phyloP scores from a whole-genome alignment of 208 protist genomes.

The Strigomonas oncopelti region DNA sequence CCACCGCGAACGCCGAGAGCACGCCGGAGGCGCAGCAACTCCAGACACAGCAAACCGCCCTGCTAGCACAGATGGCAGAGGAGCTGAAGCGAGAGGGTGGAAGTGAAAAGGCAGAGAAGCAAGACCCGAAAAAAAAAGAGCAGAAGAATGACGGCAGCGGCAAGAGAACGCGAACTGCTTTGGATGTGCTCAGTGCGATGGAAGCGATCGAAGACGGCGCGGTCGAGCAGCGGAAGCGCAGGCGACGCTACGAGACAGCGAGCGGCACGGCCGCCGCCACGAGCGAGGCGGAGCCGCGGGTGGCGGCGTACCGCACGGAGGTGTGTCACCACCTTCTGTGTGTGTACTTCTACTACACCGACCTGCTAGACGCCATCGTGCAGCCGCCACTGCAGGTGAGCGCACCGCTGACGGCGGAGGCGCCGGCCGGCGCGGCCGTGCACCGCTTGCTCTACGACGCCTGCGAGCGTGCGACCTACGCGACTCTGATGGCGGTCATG shows the following conservation, averaged over 20 bases:
- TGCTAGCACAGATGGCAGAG: background rate
- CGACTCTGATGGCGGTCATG: conserved; percentile 29
- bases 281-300: background rate
- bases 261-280: background rate
- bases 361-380: background rate
- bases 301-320: background rate
- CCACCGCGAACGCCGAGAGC: too few relatives aligned
- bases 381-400: background rate
- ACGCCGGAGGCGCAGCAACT: too few relatives aligned
- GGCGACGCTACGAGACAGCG: background rate
- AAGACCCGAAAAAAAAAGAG: background rate
- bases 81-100: background rate
- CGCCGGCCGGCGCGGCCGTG: too few relatives aligned
- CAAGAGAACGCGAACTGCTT: background rate
- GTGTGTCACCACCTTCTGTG: background rate
- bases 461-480: conserved; percentile 24
- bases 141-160: background rate
- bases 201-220: background rate
- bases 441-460: background rate
- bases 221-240: background rate
- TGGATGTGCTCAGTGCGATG: background rate
- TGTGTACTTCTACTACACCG: background rate
- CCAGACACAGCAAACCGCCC: background rate
- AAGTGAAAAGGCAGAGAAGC: too few relatives aligned
- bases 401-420: background rate